Base-by-base conservation (phyloP, 805 yeast species). In the Starmerella potacharoeniae region DNA sequence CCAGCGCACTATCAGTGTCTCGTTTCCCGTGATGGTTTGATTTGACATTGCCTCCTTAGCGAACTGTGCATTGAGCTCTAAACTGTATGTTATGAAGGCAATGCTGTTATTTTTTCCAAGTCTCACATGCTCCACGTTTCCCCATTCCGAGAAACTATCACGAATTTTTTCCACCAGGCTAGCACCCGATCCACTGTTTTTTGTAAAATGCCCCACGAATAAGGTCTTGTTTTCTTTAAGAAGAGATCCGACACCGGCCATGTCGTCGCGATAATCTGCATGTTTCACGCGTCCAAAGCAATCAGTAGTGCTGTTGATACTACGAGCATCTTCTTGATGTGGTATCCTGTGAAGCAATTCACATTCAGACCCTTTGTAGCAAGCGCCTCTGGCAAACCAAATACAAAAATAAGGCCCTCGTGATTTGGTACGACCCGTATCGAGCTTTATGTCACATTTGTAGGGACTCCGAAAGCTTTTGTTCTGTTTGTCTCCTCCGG, bases 41-140 rank as follows among this genome's bases (percentile, higher is more conserved):
- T 83, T 82, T 41, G 83, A 79, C 96, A 91, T 87, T 1, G 95
- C 95, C 68, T 91, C 97, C 64, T 87, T 86, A 0, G 96, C 96
- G 73, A 91, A 93, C 67, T 91, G 97, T 0, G 97, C 97, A 65
- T 78, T 82, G 22, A 76, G 67, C 62, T 87, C 95, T 37, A 75
- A 67, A 55, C 74, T 74, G 65, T 72, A 91, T 0, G 85, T 83
- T 6, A 93, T 78, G 70, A 91, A 90, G 0, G 90, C 96, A 64
- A 90, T 80, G 41, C 80, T 79, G 63, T 83, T 82, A 30, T 71
- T 70, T 52, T 77, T 75, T 13, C 86, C 69, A 14, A 82, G 82
- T 58, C 83, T 74, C 31, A 86, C 75, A 54, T 81, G 75, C 46
- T 79, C 89, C 13, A 91, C 74, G 8, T 78, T 77, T 0, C 98